phyloP scores from a whole-genome alignment of 768 basidiomycete species.

The Mycena belliarum region DNA sequence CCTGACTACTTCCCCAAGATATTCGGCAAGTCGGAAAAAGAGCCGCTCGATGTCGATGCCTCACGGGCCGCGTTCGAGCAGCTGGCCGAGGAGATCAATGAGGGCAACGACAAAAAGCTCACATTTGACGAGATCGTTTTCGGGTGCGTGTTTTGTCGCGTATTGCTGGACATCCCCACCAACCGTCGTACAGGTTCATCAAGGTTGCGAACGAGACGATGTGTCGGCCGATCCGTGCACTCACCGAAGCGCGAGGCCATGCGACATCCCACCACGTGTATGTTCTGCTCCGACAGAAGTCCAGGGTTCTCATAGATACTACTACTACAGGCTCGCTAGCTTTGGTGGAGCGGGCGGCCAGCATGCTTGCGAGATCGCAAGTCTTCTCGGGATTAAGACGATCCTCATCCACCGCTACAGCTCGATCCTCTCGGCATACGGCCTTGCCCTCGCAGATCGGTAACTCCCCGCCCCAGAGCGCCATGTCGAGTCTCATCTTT shows the following conservation, averaged over 20 bases:
- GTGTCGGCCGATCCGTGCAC: conserved; percentile 87
- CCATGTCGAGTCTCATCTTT: not conserved
- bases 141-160: conserved; percentile 52
- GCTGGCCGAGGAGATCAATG: conserved; percentile 72
- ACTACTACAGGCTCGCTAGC: conserved; percentile 65
- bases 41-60: conserved; percentile 78
- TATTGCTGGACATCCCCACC: not conserved
- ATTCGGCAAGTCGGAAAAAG: conserved; percentile 87
- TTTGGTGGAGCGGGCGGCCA: conserved; percentile 93
- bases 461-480: conserved; percentile 21
- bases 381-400: conserved; percentile 81
- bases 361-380: conserved; percentile 91
- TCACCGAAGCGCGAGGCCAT: conserved; percentile 89
- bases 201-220: conserved; percentile 97
- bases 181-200: conserved; percentile 64
- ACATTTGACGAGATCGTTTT: conserved; percentile 85
- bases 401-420: conserved; percentile 90
- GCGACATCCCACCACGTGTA: conserved; percentile 76
- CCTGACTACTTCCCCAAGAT: conserved; percentile 95
- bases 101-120: conserved; percentile 56
- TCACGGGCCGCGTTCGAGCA: conserved; percentile 66
- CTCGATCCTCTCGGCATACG: conserved; percentile 92
- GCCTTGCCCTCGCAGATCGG: conserved; percentile 87
- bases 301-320: not conserved
- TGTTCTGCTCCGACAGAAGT: not conserved